Evolutionary conservation across 2,329 filamentous ascomycete genomes (phyloP).

Genomic region (Eutypella sp.): DNA sequence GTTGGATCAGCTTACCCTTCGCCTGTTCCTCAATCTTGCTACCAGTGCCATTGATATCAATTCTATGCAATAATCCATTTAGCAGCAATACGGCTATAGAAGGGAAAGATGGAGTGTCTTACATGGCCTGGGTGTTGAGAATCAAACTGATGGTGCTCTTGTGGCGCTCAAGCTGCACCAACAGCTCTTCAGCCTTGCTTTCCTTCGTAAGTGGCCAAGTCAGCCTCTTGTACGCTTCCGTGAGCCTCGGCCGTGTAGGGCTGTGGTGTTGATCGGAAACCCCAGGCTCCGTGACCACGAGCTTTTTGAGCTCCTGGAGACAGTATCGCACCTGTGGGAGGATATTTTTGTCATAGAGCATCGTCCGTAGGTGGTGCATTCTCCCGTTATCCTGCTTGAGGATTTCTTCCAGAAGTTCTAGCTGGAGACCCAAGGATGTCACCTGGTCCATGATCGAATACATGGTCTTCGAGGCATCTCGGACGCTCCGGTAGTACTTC

Average conservation of each 20-base stretch:
- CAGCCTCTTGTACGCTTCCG: background rate
- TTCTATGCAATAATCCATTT: too few relatives aligned
- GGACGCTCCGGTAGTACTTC: background rate
- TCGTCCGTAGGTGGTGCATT: background rate
- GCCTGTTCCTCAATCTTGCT: too few relatives aligned
- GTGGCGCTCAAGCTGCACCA: conserved; percentile 1
- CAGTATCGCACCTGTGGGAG: background rate
- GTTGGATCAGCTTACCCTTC: too few relatives aligned
- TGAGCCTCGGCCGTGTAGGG: background rate
- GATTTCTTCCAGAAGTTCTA: background rate
- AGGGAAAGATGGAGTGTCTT: background rate
- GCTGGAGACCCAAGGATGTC: background rate
- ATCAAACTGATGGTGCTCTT: conserved; percentile 1
- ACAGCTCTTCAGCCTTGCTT: background rate
- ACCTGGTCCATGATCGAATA: background rate
- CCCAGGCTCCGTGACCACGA: background rate
- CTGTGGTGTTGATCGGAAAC: background rate
- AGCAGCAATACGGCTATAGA: background rate
- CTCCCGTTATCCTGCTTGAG: background rate
- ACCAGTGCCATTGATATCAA: too few relatives aligned
- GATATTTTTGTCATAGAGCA: background rate
- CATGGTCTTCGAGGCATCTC: background rate
- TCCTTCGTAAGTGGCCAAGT: background rate
- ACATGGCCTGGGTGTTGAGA: background rate
- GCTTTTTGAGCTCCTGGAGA: background rate